phyloP scores from a whole-genome alignment of 202 grass and related monocot genomes.

The Eragrostis tef region DNA sequence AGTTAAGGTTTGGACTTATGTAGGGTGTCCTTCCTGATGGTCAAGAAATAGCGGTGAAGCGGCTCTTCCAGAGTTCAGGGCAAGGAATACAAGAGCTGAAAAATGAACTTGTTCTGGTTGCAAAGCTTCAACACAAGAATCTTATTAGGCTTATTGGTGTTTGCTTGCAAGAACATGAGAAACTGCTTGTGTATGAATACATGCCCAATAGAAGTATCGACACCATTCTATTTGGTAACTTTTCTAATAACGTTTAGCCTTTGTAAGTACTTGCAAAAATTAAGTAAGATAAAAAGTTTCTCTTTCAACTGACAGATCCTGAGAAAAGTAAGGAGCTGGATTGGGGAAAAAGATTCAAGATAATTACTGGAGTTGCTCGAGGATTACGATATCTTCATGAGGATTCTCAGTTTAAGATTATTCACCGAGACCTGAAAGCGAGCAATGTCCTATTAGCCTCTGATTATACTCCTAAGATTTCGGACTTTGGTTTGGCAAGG shows the following conservation, averaged over 20 bases:
- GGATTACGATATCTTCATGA: conserved; percentile 74
- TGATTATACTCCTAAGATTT: conserved; percentile 72
- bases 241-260: background rate
- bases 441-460: conserved; percentile 66
- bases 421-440: conserved; percentile 77
- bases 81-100: conserved; percentile 79
- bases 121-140: conserved; percentile 78
- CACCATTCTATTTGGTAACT: conserved; percentile 60
- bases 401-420: conserved; percentile 67
- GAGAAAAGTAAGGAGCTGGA: conserved; percentile 47
- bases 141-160: conserved; percentile 72
- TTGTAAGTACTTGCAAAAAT: background rate
- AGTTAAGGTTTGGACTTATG: conserved; percentile 4
- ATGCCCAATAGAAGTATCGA: conserved; percentile 78
- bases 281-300: background rate
- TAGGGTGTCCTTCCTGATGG: conserved; percentile 73
- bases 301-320: conserved; percentile 50
- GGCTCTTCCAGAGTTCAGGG: conserved; percentile 56
- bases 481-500: conserved; percentile 70
- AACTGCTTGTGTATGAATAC: conserved; percentile 83
- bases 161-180: conserved; percentile 76
- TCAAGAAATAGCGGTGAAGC: conserved; percentile 71
- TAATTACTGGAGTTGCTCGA: conserved; percentile 63
- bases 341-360: conserved; percentile 64
- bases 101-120: conserved; percentile 72